Evolutionary conservation across 2,329 filamentous ascomycete genomes (phyloP).

Genomic region (Alternaria infectoria): DNA sequence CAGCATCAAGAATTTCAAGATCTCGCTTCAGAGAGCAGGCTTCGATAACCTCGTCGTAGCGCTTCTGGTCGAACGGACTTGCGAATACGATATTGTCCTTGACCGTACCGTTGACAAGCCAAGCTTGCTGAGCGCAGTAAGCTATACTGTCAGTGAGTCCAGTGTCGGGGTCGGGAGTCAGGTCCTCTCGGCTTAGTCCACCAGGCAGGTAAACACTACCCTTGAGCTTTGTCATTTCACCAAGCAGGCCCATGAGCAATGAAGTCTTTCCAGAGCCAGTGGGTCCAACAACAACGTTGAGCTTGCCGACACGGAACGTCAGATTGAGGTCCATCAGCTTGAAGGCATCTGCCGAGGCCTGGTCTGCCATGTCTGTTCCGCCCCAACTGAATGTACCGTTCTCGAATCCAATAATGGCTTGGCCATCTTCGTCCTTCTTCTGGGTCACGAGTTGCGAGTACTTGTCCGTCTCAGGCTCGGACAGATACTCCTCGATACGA

Average conservation of each 20-base stretch:
- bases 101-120: constrained; percentile 95
- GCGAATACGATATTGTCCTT: constrained; percentile 96
- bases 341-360: constrained; percentile 69
- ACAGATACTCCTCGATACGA: constrained; percentile 92
- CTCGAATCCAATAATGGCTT: constrained; percentile 81
- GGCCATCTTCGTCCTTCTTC: constrained; percentile 70
- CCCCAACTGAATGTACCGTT: constrained; percentile 91
- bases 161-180: constrained; percentile 80
- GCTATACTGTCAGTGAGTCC: constrained; percentile 89
- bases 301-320: constrained; percentile 80
- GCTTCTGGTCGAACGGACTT: constrained; percentile 76
- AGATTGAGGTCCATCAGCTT: constrained; percentile 83
- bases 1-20: constrained; percentile 87
- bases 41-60: constrained; percentile 86
- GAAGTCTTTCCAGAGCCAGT: constrained; percentile 97
- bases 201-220: constrained; percentile 86
- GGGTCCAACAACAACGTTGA: constrained; percentile 91
- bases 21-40: constrained; percentile 92
- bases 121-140: constrained; percentile 95
- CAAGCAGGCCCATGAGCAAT: constrained; percentile 90
- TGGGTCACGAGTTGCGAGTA: constrained; percentile 80
- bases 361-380: constrained; percentile 58
- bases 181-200: constrained; percentile 82
- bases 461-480: constrained; percentile 94
- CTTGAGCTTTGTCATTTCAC: constrained; percentile 88